These are phyloP conservation scores for Populus nigra DNA, from an alignment of 345 rosid species.

Conservation along the genomic window DNA sequence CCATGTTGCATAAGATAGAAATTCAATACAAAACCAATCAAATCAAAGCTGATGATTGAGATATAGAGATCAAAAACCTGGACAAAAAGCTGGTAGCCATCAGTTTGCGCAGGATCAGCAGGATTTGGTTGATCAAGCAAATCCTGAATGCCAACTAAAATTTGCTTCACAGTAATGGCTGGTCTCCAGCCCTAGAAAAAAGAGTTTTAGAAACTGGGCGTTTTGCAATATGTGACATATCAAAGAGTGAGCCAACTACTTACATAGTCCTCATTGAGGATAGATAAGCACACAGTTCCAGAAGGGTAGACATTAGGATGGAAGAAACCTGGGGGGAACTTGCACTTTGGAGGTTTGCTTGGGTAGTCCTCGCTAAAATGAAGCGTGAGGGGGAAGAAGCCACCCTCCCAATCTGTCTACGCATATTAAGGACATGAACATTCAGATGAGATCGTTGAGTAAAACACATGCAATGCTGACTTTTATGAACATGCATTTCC, in stretches of 20 bases:
- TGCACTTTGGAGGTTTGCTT: slow-evolving; percentile 9
- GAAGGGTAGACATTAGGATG: slow-evolving; percentile 12
- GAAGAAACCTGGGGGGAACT: neutral
- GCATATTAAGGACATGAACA: neutral
- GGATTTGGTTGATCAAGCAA: slow-evolving; percentile 13
- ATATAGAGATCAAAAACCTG: neutral
- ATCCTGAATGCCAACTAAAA: slow-evolving; percentile 4
- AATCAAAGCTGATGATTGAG: neutral
- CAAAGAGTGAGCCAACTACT: neutral
- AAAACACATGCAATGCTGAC: neutral
- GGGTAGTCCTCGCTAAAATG: neutral
- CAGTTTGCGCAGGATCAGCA: slow-evolving; percentile 7
- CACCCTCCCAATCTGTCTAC: slow-evolving; percentile 9
- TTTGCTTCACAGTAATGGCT: slow-evolving; percentile 6
- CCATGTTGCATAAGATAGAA: neutral
- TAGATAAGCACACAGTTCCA: slow-evolving; percentile 4
- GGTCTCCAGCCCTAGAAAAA: slow-evolving; percentile 6
- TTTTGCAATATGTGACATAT: neutral
- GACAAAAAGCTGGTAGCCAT: slow-evolving; percentile 3
- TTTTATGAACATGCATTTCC: neutral
- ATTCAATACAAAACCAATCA: neutral
- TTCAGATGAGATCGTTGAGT: neutral
- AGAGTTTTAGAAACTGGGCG: neutral
- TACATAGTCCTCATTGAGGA: slow-evolving; percentile 7
- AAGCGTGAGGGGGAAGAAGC: neutral